phyloP scores from a whole-genome alignment of 345 rosid genomes.

The Clausena lansium region DNA sequence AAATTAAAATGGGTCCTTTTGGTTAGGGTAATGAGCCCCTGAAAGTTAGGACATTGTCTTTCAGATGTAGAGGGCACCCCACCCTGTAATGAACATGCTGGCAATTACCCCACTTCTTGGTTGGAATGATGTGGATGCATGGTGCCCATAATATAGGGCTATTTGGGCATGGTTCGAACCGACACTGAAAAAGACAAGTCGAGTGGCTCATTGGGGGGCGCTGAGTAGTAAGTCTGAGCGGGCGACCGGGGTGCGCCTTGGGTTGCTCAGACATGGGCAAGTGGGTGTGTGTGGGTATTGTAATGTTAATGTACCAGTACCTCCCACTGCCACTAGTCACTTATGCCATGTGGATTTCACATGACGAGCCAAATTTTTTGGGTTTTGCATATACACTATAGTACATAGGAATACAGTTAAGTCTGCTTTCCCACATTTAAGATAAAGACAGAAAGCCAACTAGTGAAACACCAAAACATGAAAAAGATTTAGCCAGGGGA shows the following conservation, averaged over 20 bases:
- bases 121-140: conserved; percentile 45
- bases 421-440: background rate
- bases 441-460: background rate
- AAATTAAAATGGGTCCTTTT: conserved; percentile 23
- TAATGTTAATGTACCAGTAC: too few relatives aligned
- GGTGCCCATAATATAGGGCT: conserved; percentile 16
- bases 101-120: conserved; percentile 33
- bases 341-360: conserved; percentile 32
- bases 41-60: conserved; percentile 46
- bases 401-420: background rate
- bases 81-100: conserved; percentile 37
- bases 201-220: background rate
- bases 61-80: conserved; percentile 36
- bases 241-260: conserved; percentile 4
- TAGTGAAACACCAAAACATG: background rate
- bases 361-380: background rate
- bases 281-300: conserved; percentile 18
- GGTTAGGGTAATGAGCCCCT: conserved; percentile 35
- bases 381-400: background rate
- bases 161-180: conserved; percentile 25
- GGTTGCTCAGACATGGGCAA: conserved; percentile 33
- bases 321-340: background rate
- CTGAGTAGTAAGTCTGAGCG: background rate
- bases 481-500: background rate
- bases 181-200: conserved; percentile 38